These are phyloP conservation scores for Arachnomyces sp. DNA, from an alignment of 2,329 filamentous ascomycete species.

Conservation along the genomic window DNA sequence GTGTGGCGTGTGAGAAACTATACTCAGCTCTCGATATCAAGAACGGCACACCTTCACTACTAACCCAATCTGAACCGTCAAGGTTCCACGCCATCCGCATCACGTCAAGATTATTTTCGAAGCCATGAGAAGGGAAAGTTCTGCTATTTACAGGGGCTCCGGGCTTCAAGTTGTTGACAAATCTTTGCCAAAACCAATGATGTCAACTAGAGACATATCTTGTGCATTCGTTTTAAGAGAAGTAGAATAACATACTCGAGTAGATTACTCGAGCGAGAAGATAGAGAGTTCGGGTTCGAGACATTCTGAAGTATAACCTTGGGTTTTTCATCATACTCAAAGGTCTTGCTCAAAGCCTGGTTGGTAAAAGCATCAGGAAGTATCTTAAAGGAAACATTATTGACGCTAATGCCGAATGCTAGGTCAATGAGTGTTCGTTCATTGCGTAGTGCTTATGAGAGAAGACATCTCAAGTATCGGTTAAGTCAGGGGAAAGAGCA, in stretches of 20 bases:
- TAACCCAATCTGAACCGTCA: too few relatives aligned
- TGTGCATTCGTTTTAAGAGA: conserved; percentile 4
- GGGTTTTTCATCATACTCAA: conserved; percentile 4
- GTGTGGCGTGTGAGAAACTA: conserved; percentile 52
- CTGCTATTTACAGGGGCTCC: neutral
- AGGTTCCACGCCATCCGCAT: too few relatives aligned
- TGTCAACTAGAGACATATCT: conserved; percentile 7
- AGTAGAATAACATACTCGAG: conserved; percentile 6
- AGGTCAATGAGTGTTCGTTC: too few relatives aligned
- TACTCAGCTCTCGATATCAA: conserved; percentile 48
- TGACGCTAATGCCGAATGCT: conserved; percentile 8
- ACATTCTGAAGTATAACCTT: neutral
- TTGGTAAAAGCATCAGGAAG: conserved; percentile 5
- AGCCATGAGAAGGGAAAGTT: too few relatives aligned
- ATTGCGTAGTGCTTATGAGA: too few relatives aligned
- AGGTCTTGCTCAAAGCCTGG: conserved; percentile 3
- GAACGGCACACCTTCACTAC: too few relatives aligned
- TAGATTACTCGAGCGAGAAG: conserved; percentile 4
- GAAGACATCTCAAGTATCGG: conserved; percentile 8
- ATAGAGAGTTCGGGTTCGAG: neutral
- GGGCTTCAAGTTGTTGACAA: conserved; percentile 2
- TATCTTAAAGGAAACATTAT: conserved; percentile 5
- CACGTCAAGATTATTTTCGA: too few relatives aligned
- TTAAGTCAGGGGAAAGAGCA: too few relatives aligned
- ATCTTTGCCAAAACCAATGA: conserved; percentile 11